These are phyloP conservation scores for Boletus subcaerulescens DNA, from an alignment of 768 basidiomycete genomes.

Conservation along the genomic window DNA sequence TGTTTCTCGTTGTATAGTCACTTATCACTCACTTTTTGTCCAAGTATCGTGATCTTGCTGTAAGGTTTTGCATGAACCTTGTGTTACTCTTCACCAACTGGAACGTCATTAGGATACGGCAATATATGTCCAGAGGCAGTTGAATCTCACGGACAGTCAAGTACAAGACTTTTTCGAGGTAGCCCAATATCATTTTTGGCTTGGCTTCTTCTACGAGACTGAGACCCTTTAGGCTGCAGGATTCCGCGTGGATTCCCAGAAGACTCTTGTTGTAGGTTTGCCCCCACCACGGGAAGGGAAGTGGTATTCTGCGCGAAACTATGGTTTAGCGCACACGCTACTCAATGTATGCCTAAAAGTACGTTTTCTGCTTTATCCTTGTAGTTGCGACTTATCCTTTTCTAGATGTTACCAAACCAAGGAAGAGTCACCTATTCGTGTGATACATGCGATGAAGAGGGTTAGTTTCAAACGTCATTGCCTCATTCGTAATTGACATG, in stretches of 20 bases:
- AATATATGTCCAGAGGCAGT: constrained; percentile 42
- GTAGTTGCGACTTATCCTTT: neutral
- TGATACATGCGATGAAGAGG: constrained; percentile 17
- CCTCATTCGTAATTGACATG: neutral
- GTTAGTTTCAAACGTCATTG: constrained; percentile 8
- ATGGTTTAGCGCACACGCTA: constrained; percentile 42
- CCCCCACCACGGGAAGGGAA: constrained; percentile 37
- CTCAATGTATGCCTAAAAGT: constrained; percentile 38
- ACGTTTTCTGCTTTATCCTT: neutral
- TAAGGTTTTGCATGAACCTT: constrained; percentile 10
- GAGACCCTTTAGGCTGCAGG: constrained; percentile 33
- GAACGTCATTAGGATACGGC: constrained; percentile 38
- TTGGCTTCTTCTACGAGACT: neutral
- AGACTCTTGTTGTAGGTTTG: constrained; percentile 43
- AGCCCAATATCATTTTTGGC: neutral
- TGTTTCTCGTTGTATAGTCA: neutral
- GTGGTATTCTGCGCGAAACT: constrained; percentile 40
- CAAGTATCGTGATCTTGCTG: constrained; percentile 43
- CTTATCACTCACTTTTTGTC: neutral
- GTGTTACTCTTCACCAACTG: neutral
- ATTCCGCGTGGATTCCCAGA: constrained; percentile 39
- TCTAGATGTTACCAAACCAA: constrained; percentile 43
- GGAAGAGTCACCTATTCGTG: constrained; percentile 32
- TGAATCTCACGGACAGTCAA: constrained; percentile 36
- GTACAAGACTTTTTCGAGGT: constrained; percentile 50